These are phyloP conservation scores for Clonostachys rhizophaga DNA, from an alignment of 2,329 filamentous ascomycete genomes.

Conservation along the genomic window DNA sequence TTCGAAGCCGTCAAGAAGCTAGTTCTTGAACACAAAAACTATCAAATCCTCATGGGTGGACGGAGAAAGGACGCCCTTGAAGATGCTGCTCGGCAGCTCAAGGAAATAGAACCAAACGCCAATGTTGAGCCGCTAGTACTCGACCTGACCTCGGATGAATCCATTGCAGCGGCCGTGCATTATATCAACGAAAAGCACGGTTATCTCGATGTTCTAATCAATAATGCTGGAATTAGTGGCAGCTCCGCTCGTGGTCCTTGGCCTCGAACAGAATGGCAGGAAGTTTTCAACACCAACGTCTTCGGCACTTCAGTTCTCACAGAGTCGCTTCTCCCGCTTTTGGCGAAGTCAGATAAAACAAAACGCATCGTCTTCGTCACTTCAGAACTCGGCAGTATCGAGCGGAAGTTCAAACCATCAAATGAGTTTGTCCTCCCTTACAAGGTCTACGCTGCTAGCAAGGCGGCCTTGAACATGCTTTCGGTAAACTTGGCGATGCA, in stretches of 20 bases:
- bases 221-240: constrained; percentile 26
- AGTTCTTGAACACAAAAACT: constrained; percentile 11
- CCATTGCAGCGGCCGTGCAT: constrained; percentile 16
- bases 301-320: constrained; percentile 23
- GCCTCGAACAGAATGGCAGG: constrained; percentile 24
- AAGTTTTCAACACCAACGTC: constrained; percentile 38
- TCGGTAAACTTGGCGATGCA: constrained; percentile 19
- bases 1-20: constrained; percentile 9
- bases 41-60: constrained; percentile 24
- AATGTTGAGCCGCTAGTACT: constrained; percentile 14
- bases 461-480: constrained; percentile 36
- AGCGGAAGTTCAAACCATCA: constrained; percentile 2
- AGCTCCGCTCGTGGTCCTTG: constrained; percentile 24
- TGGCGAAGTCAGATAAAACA: constrained; percentile 10
- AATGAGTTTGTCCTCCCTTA: constrained; percentile 16
- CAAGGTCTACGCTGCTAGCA: constrained; percentile 30
- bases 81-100: constrained; percentile 6
- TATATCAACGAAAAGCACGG: constrained; percentile 18
- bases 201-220: constrained; percentile 34
- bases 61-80: constrained; percentile 14
- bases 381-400: constrained; percentile 24
- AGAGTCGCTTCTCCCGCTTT: constrained; percentile 17
- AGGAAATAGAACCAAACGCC: constrained; percentile 1
- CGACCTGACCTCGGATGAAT: constrained; percentile 32
- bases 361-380: constrained; percentile 30